Base-by-base conservation (phyloP, 805 yeast genomes). In the Wickerhamiella vanderwaltii region DNA sequence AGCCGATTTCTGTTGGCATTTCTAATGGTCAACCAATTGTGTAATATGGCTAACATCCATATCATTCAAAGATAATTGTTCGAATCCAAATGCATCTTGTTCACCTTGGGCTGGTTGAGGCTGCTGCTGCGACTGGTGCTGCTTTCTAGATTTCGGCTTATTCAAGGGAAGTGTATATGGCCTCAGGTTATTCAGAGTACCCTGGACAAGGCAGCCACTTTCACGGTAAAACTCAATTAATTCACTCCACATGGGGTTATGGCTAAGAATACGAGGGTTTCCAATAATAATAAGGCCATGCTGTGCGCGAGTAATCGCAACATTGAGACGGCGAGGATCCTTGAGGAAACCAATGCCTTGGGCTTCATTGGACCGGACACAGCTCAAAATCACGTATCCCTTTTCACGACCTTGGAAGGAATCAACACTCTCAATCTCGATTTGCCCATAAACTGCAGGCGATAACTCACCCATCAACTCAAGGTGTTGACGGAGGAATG, bases 351-450 rank as follows among this genome's bases (percentile, higher is more conserved):
- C 95, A 51, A 86, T 80, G 9, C 73, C 71, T 46, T 76, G 78
- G 41, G 68, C 68, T 20, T 74, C 77, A 56, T 85, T 85, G 19
- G 93, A 80, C 52, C 95, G 68, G 24, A 85, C 95, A 53, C 91
- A 74, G 3, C 91, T 75, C 46, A 85, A 65, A 17, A 86, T 69
- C 29, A 85, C 78, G 44, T 76, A 78, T 52, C 81, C 86, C 61
- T 83, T 85, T 53, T 84, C 95, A 51, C 94, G 69, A 23, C 95
- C 95, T 61, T 85, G 95, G 64, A 85, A 85, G 1, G 95, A 91
- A 59, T 85, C 95, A n/a, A 85, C 80, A n/a, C 93, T 81, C 5
- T 91, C 85, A 22, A 87, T 86, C 61, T 87, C 96, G 35, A 87
- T 80, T 40, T 73, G 76, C 38, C 67, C 59, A 56, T 84, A 84